Conservation (phyloP, 2,329 filamentous ascomycete genomes). For the Fusarium zealandicum region DNA sequence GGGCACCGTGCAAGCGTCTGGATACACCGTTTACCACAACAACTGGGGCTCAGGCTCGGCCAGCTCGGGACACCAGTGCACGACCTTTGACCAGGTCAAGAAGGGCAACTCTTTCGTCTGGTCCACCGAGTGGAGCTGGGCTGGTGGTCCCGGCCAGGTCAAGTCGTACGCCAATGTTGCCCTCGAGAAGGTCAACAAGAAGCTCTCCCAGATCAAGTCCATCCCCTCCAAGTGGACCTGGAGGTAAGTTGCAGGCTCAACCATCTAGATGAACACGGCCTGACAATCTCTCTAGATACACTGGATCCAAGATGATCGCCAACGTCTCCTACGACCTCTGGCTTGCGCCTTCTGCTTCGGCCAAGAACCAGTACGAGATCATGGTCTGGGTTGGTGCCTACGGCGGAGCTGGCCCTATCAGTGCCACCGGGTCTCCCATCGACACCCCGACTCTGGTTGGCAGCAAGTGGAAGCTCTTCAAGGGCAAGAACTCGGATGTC, state of each 20-base stretch:
- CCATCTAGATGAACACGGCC: background rate
- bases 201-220: slow-evolving; percentile 44
- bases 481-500: slow-evolving; percentile 62
- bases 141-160: slow-evolving; percentile 46
- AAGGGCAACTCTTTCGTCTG: slow-evolving; percentile 46
- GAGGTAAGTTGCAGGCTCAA: slow-evolving; percentile 12
- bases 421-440: slow-evolving; percentile 12
- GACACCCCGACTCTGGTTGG: slow-evolving; percentile 60
- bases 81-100: slow-evolving; percentile 45
- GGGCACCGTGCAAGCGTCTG: slow-evolving; percentile 46
- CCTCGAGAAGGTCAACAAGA: slow-evolving; percentile 44
- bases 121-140: slow-evolving; percentile 52
- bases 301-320: slow-evolving; percentile 49
- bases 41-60: slow-evolving; percentile 53
- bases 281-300: slow-evolving; percentile 41
- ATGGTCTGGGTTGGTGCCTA: slow-evolving; percentile 69
- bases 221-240: slow-evolving; percentile 46
- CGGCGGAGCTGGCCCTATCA: slow-evolving; percentile 65
- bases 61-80: slow-evolving; percentile 51
- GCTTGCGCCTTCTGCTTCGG: slow-evolving; percentile 55
- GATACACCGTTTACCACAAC: slow-evolving; percentile 59
- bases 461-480: slow-evolving; percentile 62
- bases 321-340: slow-evolving; percentile 69
- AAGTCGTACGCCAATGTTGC: slow-evolving; percentile 55
- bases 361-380: slow-evolving; percentile 61